These are phyloP conservation scores for Calocybe gambosa DNA, from an alignment of 1,284 basidiomycete genomes.

Conservation along the genomic window DNA sequence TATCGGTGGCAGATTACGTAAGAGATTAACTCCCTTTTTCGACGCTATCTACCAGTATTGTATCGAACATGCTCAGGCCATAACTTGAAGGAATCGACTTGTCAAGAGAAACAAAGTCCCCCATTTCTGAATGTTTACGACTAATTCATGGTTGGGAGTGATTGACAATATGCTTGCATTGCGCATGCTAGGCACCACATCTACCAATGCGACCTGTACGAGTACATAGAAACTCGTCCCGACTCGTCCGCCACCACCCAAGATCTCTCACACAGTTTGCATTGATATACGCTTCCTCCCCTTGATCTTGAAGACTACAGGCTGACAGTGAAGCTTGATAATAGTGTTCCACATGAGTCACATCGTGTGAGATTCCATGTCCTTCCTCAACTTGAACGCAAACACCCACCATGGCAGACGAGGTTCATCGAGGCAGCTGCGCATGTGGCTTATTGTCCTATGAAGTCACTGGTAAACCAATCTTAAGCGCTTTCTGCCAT, in stretches of 20 bases:
- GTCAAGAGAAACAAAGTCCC: too few species aligned
- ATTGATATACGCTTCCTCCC: too few species aligned
- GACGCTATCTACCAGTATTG: neutral
- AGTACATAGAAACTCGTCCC: too few species aligned
- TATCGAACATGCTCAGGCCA: neutral
- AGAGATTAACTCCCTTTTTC: conserved; percentile 6
- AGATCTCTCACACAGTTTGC: too few species aligned
- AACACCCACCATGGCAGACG: neutral
- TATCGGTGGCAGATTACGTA: conserved; percentile 36
- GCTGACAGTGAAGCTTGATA: neutral
- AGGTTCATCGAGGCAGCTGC: conserved; percentile 33
- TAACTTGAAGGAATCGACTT: too few species aligned
- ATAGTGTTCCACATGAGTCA: neutral
- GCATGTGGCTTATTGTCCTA: conserved; percentile 47
- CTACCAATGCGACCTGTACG: too few species aligned
- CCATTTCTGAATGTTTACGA: too few species aligned
- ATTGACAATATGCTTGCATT: too few species aligned
- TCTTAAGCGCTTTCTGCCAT: conserved; percentile 55
- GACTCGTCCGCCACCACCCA: too few species aligned
- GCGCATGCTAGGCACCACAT: too few species aligned
- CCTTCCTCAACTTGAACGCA: neutral
- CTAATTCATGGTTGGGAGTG: too few species aligned
- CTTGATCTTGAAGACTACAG: neutral
- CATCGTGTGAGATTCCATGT: neutral
- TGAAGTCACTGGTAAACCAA: conserved; percentile 37